A percentile compares a stretch with the other conserved stretches of the same genome.
phyloP scores from a whole-genome alignment of 2,329 filamentous ascomycete genomes.

The Diaporthe eres region DNA sequence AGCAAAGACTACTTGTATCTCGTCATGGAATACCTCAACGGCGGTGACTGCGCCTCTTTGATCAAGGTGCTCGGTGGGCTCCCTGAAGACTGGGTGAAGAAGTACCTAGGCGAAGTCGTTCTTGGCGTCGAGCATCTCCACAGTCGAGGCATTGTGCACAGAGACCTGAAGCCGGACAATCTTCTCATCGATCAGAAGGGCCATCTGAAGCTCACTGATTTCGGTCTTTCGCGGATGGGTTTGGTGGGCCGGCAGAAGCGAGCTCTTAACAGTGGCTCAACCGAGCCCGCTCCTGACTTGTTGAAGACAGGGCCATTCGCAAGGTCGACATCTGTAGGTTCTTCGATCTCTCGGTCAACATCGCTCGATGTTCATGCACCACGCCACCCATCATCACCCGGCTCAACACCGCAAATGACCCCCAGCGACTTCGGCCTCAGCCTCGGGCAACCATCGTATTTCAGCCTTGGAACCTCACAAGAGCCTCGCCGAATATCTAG shows the following conservation, averaged over 20 bases:
- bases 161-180: conserved; percentile 97
- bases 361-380: conserved; percentile 88
- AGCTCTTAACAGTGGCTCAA: conserved; percentile 81
- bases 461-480: conserved; percentile 74
- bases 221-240: conserved; percentile 97
- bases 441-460: conserved; percentile 91
- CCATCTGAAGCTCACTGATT: conserved; percentile 96
- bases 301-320: conserved; percentile 94
- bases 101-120: conserved; percentile 96
- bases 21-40: conserved; percentile 99
- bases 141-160: conserved; percentile 93
- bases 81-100: conserved; percentile 97
- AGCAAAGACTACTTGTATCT: conserved; percentile 99
- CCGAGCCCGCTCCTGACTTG: conserved; percentile 91
- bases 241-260: conserved; percentile 96
- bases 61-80: conserved; percentile 94
- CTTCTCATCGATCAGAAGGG: conserved; percentile 96
- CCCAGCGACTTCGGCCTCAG: conserved; percentile 77
- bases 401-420: conserved; percentile 87
- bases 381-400: conserved; percentile 82
- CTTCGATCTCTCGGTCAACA: conserved; percentile 81
- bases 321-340: conserved; percentile 85
- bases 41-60: conserved; percentile 94
- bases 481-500: conserved; percentile 82
- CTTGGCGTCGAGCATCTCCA: conserved; percentile 98